phyloP scores from a whole-genome alignment of 805 yeast genomes.

The Yarrowia sp. region DNA sequence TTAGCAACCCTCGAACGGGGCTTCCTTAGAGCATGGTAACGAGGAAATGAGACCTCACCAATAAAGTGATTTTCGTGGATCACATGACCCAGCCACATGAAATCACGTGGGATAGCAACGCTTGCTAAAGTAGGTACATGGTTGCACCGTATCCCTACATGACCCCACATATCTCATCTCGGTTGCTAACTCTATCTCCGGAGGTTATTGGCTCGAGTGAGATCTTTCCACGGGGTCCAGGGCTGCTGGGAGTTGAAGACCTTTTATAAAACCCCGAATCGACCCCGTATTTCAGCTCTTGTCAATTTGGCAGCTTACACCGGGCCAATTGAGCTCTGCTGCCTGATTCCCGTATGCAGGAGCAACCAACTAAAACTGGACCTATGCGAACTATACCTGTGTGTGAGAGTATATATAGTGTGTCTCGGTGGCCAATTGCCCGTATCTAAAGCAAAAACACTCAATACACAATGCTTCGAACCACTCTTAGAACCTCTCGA shows the following conservation, averaged over 20 bases:
- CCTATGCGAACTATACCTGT: background rate
- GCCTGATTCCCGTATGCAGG: background rate
- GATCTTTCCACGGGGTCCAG: background rate
- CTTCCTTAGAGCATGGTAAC: background rate
- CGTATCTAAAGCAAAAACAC: no score
- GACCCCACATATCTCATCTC: slow-evolving; percentile 21
- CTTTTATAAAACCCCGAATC: background rate
- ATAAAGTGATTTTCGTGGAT: no score
- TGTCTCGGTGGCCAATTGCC: background rate
- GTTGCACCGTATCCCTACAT: background rate
- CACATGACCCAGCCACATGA: background rate
- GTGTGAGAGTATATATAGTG: background rate
- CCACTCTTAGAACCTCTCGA: slow-evolving; percentile 3
- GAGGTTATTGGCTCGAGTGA: background rate
- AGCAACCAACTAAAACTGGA: slow-evolving; percentile 1
- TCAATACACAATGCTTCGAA: slow-evolving; percentile 16
- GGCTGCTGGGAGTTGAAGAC: background rate
- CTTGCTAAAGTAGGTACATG: background rate
- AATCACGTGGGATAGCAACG: background rate
- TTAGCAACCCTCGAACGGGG: background rate
- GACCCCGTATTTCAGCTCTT: background rate
- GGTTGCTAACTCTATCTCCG: slow-evolving; percentile 18
- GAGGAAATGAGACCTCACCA: background rate
- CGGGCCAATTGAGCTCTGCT: background rate
- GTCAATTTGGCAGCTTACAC: no score